A percentile compares a stretch with the other conserved stretches of the same genome.
These are phyloP conservation scores for Alopecurus myosuroides DNA, from an alignment of 176 grass and related monocot genomes.

Conservation along the genomic window DNA sequence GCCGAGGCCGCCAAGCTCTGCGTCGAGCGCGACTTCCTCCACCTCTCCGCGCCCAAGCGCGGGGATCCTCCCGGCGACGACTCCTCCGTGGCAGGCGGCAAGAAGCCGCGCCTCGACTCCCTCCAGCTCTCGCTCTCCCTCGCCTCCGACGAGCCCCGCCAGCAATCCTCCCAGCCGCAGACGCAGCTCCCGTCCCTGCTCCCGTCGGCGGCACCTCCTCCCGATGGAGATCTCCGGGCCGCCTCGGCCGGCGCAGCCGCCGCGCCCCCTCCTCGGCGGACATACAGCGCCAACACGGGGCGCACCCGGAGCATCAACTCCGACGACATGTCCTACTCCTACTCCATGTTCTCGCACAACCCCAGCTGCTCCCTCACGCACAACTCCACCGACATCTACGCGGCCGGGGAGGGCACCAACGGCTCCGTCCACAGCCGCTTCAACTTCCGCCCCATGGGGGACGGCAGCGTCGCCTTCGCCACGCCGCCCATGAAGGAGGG, in stretches of 20 bases:
- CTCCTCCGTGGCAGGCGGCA: conserved; percentile 48
- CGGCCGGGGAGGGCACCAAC: conserved; percentile 93
- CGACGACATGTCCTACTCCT: conserved; percentile 92
- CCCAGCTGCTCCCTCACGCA: conserved; percentile 94
- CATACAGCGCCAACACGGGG: conserved; percentile 72
- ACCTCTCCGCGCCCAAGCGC: conserved; percentile 56
- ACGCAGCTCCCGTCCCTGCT: conserved; percentile 5
- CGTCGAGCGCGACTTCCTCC: conserved; percentile 59
- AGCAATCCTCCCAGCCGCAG: background rate
- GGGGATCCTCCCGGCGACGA: conserved; percentile 36
- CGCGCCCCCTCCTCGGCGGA: conserved; percentile 26
- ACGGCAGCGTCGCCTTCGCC: conserved; percentile 87
- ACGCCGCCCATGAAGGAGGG: conserved; percentile 42
- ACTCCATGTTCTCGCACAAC: conserved; percentile 96
- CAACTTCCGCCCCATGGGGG: conserved; percentile 84
- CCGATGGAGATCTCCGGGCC: conserved; percentile 34
- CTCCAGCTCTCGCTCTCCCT: conserved; percentile 79
- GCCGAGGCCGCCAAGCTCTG: conserved; percentile 15
- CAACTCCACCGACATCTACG: conserved; percentile 93
- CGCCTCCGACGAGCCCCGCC: conserved; percentile 27
- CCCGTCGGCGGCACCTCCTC: background rate
- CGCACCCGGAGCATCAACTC: conserved; percentile 75
- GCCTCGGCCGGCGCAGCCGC: conserved; percentile 5
- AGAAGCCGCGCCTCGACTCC: conserved; percentile 63
- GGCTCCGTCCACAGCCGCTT: conserved; percentile 96